Evolutionary conservation across 1,139 yeast genomes (phyloP).

Genomic region (Arxiozyma slooffiae): DNA sequence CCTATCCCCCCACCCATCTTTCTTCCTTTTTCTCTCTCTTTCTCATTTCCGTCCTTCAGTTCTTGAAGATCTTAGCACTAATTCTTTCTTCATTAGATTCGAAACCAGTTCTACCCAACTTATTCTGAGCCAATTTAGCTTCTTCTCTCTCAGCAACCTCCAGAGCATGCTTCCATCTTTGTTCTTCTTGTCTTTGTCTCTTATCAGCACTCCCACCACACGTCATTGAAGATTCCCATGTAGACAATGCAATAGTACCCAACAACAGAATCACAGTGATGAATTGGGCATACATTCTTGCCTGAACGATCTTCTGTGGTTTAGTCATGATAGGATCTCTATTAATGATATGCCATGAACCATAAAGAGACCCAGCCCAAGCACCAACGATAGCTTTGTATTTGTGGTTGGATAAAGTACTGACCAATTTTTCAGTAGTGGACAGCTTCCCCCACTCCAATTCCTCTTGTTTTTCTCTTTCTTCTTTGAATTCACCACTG

Average conservation of each 20-base stretch:
- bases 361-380: slow-evolving; percentile 83
- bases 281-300: slow-evolving; percentile 91
- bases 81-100: slow-evolving; percentile 27
- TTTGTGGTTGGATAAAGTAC: slow-evolving; percentile 47
- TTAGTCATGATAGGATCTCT: slow-evolving; percentile 67
- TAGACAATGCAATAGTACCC: slow-evolving; percentile 52
- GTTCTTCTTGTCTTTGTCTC: slow-evolving; percentile 35
- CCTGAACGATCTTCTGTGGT: slow-evolving; percentile 82
- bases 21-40: neutral
- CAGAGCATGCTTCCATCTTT: slow-evolving; percentile 38
- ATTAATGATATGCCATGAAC: slow-evolving; percentile 70
- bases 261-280: slow-evolving; percentile 56
- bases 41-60: neutral
- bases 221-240: slow-evolving; percentile 43
- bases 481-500: slow-evolving; percentile 31
- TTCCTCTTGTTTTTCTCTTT: slow-evolving; percentile 35
- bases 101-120: slow-evolving; percentile 10
- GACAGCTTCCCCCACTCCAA: slow-evolving; percentile 40
- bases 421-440: slow-evolving; percentile 37
- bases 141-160: slow-evolving; percentile 33
- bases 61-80: slow-evolving; percentile 27
- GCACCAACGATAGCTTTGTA: slow-evolving; percentile 67
- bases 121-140: slow-evolving; percentile 13
- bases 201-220: slow-evolving; percentile 28
- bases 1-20: neutral